Percentiles rank a stretch among this genome's conserved stretches.
These are phyloP conservation scores for Mallotus japonicus DNA, from an alignment of 441 rosid genomes.

Conservation along the genomic window DNA sequence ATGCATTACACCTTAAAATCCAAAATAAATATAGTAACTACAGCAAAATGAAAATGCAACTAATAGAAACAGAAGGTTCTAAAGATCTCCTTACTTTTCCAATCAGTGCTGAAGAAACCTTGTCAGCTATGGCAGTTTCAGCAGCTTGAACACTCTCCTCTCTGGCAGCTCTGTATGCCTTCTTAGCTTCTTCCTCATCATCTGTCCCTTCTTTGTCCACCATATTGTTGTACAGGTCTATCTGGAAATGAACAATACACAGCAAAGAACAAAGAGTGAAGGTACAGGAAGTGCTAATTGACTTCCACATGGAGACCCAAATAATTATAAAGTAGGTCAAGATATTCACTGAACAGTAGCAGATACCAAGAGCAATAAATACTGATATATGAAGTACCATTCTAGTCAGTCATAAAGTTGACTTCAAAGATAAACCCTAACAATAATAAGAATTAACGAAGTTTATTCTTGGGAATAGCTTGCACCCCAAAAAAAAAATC, in stretches of 20 bases:
- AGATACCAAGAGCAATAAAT: background rate
- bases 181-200: conserved; percentile 66
- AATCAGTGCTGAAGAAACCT: conserved; percentile 74
- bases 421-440: background rate
- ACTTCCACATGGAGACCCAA: background rate
- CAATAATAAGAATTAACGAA: background rate
- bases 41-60: background rate
- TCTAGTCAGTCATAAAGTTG: background rate
- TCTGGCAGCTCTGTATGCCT: conserved; percentile 84
- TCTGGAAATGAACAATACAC: conserved; percentile 34
- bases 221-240: conserved; percentile 76
- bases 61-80: conserved; percentile 3
- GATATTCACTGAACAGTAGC: background rate
- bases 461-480: background rate
- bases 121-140: conserved; percentile 46
- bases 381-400: background rate
- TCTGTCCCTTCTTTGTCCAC: conserved; percentile 80
- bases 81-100: conserved; percentile 48
- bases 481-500: background rate
- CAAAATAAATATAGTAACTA: conserved; percentile 8
- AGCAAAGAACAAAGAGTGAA: conserved; percentile 10
- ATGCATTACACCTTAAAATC: conserved; percentile 9
- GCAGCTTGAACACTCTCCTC: conserved; percentile 60
- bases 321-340: conserved; percentile 2
- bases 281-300: conserved; percentile 6